Percentiles rank a stretch among this genome's conserved stretches.
Conservation (phyloP, 176 grass and related monocot genomes). For the Oryza brachyantha region DNA sequence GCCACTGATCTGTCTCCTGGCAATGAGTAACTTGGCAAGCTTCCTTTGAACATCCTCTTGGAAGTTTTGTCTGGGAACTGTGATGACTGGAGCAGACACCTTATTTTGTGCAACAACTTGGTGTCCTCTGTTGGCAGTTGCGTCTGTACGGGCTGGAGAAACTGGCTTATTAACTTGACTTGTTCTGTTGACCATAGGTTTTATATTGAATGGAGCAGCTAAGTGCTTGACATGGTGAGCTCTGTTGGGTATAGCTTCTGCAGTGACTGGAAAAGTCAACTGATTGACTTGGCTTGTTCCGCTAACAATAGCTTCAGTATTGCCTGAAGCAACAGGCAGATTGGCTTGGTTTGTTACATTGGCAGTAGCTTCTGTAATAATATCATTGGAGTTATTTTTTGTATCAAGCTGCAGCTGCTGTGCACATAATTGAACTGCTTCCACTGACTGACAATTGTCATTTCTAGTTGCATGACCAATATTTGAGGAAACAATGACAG, state of each 20-base stretch:
- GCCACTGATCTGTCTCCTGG: neutral
- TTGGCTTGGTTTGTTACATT: neutral
- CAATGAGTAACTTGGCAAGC: neutral
- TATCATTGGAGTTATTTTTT: constrained; percentile 10
- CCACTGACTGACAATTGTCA: neutral
- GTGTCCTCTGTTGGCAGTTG: neutral
- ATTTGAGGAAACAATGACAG: constrained; percentile 19
- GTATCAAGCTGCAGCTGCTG: neutral
- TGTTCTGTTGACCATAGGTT: neutral
- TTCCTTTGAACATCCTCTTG: constrained; percentile 20
- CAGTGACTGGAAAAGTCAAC: neutral
- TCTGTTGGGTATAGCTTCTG: constrained; percentile 9
- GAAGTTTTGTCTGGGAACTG: constrained; percentile 4
- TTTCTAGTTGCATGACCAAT: neutral
- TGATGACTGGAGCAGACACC: neutral
- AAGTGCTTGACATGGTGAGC: neutral
- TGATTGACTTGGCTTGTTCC: constrained; percentile 14
- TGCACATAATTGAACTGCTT: constrained; percentile 4
- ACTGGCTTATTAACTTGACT: neutral
- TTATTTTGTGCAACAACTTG: neutral
- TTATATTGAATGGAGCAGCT: neutral
- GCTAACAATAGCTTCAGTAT: constrained; percentile 15
- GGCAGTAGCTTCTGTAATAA: neutral
- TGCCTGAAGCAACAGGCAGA: neutral
- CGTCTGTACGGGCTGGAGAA: neutral